These are phyloP conservation scores for Bolboschoenus planiculmis DNA, from an alignment of 176 grass and related monocot species.

Conservation along the genomic window DNA sequence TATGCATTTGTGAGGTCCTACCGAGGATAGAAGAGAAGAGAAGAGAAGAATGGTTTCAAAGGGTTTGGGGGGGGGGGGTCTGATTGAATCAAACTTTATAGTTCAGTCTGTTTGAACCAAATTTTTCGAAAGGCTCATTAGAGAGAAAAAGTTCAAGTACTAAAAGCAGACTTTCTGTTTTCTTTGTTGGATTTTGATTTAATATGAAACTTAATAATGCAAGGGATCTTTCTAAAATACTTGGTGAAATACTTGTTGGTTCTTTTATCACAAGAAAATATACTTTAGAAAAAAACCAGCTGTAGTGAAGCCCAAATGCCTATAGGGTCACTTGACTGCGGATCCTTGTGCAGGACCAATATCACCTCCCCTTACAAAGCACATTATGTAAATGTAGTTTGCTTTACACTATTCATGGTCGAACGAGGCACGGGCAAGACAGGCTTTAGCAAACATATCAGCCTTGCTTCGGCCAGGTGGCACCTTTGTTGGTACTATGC, in stretches of 20 bases:
- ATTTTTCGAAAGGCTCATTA: background rate
- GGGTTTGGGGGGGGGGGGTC: background rate
- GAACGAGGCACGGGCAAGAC: constrained; percentile 80
- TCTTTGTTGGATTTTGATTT: background rate
- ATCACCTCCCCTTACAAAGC: constrained; percentile 11
- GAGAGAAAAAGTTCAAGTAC: background rate
- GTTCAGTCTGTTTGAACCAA: background rate
- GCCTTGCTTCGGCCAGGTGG: constrained; percentile 89
- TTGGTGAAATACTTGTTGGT: background rate
- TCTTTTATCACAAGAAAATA: background rate
- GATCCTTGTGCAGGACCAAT: constrained; percentile 10
- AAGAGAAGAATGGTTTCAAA: background rate
- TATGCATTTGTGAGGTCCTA: no score
- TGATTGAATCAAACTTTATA: background rate
- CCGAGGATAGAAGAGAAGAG: background rate
- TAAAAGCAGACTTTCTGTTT: background rate
- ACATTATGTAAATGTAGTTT: constrained; percentile 51
- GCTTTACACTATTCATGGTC: constrained; percentile 98
- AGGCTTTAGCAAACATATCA: constrained; percentile 78
- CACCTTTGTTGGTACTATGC: constrained; percentile 89
- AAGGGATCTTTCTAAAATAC: background rate
- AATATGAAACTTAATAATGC: background rate
- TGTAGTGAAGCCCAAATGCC: background rate
- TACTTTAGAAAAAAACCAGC: background rate
- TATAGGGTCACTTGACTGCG: background rate